A percentile compares a stretch with the other conserved stretches of the same genome.
Conservation (phyloP, 2,329 filamentous ascomycete genomes). For the Herpotrichia juniperi region DNA sequence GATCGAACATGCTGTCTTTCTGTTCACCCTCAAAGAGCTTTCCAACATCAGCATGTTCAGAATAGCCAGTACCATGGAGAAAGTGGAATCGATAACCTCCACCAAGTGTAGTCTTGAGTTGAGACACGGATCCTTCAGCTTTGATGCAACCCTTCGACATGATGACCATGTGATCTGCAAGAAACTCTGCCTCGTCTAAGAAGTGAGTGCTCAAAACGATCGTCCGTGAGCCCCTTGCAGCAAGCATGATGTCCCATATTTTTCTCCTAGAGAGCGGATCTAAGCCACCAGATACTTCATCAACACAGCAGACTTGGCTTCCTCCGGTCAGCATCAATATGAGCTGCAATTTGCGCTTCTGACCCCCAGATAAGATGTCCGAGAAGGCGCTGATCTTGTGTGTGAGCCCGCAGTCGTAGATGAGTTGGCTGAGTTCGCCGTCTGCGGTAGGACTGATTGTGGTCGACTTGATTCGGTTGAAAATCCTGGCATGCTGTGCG, state of each 20-base stretch:
- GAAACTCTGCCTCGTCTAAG: slow-evolving; percentile 84
- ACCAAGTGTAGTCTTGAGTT: slow-evolving; percentile 78
- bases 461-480: slow-evolving; percentile 74
- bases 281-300: slow-evolving; percentile 84
- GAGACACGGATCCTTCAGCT: slow-evolving; percentile 79
- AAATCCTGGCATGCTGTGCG: slow-evolving; percentile 80
- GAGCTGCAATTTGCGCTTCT: slow-evolving; percentile 86
- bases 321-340: slow-evolving; percentile 92
- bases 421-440: slow-evolving; percentile 63
- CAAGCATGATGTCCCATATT: slow-evolving; percentile 89
- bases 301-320: slow-evolving; percentile 82
- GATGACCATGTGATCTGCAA: slow-evolving; percentile 85
- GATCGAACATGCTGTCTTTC: slow-evolving; percentile 57
- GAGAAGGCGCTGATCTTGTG: slow-evolving; percentile 72
- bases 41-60: slow-evolving; percentile 15
- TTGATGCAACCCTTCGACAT: slow-evolving; percentile 80
- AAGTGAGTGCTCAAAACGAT: slow-evolving; percentile 90
- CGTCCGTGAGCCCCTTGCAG: slow-evolving; percentile 79
- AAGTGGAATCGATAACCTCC: slow-evolving; percentile 74
- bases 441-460: slow-evolving; percentile 57
- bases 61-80: slow-evolving; percentile 40
- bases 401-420: slow-evolving; percentile 73
- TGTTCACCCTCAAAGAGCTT: slow-evolving; percentile 16
- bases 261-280: slow-evolving; percentile 83
- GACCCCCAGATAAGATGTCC: slow-evolving; percentile 81